A percentile compares a stretch with the other conserved stretches of the same genome.
phyloP scores from a whole-genome alignment of 2,329 filamentous ascomycete species.

The Zasmidium citrigriseum region DNA sequence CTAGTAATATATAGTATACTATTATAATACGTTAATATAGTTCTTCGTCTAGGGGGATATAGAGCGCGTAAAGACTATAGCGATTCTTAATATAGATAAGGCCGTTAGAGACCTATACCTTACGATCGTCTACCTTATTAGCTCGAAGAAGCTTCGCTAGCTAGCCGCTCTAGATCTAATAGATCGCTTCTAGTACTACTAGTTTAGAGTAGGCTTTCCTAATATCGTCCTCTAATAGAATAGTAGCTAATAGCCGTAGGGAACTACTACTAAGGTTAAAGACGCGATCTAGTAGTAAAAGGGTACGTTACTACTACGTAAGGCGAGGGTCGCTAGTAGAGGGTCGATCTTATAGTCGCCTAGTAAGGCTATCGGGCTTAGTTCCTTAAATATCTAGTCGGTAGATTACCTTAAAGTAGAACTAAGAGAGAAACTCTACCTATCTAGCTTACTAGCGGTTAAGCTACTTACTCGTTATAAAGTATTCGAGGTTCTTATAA shows the following conservation, averaged over 20 bases:
- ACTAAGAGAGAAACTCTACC: background rate
- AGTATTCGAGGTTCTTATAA: slow-evolving; percentile 28
- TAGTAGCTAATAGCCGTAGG: background rate
- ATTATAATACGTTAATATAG: background rate
- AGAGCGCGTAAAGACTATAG: background rate
- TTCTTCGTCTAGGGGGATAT: background rate
- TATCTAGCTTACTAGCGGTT: background rate
- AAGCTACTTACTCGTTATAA: background rate
- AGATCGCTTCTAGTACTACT: background rate
- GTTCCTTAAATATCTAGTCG: too few species aligned
- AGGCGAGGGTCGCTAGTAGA: background rate
- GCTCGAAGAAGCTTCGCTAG: background rate
- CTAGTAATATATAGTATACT: background rate
- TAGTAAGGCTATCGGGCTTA: background rate
- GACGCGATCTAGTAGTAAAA: background rate
- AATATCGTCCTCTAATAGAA: background rate
- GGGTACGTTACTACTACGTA: background rate
- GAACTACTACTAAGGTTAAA: background rate
- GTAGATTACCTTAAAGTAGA: too few species aligned
- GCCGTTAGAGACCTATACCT: background rate
- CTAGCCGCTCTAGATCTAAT: background rate
- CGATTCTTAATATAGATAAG: background rate
- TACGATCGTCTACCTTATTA: background rate
- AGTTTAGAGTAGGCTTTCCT: background rate
- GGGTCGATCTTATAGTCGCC: background rate